A percentile compares a stretch with the other conserved stretches of the same genome.
Evolutionary conservation across 768 basidiomycete genomes (phyloP).

Genomic region (Tylopilus vinaceipallidus): DNA sequence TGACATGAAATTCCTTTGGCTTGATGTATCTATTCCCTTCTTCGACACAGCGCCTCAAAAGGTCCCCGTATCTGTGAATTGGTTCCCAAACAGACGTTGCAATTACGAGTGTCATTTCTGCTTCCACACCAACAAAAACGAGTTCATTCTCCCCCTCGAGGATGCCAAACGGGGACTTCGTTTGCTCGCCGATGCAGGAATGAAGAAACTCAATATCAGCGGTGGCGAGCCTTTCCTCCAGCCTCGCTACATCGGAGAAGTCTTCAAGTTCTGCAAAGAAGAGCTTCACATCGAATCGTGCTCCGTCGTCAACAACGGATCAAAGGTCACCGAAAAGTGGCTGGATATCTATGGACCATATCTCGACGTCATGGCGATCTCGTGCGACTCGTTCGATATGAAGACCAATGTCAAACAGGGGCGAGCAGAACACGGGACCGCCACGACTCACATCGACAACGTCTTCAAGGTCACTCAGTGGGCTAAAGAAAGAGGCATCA

Average conservation of each 20-base stretch:
- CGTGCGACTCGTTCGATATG: constrained; percentile 39
- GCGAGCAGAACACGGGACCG: constrained; percentile 31
- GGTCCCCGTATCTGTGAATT: constrained; percentile 26
- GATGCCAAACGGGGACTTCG: constrained; percentile 35
- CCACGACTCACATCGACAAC: constrained; percentile 30
- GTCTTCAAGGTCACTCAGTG: constrained; percentile 38
- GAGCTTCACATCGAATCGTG: constrained; percentile 36
- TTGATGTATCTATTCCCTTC: constrained; percentile 18
- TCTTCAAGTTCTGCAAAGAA: constrained; percentile 38
- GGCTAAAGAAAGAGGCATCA: constrained; percentile 36
- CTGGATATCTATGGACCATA: constrained; percentile 38
- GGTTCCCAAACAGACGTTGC: constrained; percentile 26
- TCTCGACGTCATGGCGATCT: constrained; percentile 42
- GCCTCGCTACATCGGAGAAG: constrained; percentile 37
- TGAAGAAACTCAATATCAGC: constrained; percentile 38
- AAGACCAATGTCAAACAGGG: constrained; percentile 37
- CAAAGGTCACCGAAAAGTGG: constrained; percentile 43
- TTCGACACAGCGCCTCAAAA: constrained; percentile 5
- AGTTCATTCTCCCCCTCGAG: constrained; percentile 34
- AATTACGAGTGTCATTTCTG: constrained; percentile 42
- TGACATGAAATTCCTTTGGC: constrained; percentile 15
- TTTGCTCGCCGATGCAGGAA: constrained; percentile 32
- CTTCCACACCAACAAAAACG: constrained; percentile 40
- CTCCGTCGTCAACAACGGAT: constrained; percentile 36
- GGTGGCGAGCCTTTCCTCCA: constrained; percentile 40